Evolutionary conservation across 108 stramenopile genomes (phyloP).

Genomic region (Cyclostephanos invisitatus): DNA sequence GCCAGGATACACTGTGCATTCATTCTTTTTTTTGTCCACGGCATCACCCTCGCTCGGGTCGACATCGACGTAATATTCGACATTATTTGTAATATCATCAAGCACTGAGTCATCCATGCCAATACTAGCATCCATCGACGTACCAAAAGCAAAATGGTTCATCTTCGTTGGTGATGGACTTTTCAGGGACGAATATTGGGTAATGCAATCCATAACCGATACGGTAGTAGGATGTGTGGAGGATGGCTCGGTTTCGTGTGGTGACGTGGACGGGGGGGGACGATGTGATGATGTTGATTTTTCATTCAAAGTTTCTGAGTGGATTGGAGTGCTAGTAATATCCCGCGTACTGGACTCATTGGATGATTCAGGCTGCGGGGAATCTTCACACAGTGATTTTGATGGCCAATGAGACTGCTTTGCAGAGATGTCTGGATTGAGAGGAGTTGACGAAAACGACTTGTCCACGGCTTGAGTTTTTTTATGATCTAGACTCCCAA

Average conservation of each 20-base stretch:
- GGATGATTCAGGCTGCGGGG: too few relatives aligned
- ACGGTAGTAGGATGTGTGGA: slow-evolving; percentile 7
- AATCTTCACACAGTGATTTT: too few relatives aligned
- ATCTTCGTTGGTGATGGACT: slow-evolving; percentile 16
- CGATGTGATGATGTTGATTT: background rate
- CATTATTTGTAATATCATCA: background rate
- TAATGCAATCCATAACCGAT: slow-evolving; percentile 20
- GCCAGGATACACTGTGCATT: background rate
- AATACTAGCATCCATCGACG: slow-evolving; percentile 12
- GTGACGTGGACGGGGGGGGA: background rate
- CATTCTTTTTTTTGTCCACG: background rate
- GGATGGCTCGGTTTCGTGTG: background rate
- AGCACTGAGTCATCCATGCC: slow-evolving; percentile 5
- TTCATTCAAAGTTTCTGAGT: background rate
- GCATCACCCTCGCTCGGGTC: background rate
- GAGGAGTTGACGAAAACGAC: too few relatives aligned
- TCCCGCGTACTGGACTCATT: too few relatives aligned
- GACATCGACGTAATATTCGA: background rate
- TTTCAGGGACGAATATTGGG: slow-evolving; percentile 17
- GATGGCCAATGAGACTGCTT: too few relatives aligned
- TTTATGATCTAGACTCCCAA: too few relatives aligned
- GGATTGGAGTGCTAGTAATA: too few relatives aligned
- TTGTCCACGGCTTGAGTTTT: too few relatives aligned
- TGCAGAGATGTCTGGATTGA: too few relatives aligned
- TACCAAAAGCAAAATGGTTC: slow-evolving; percentile 14